A percentile compares a stretch with the other conserved stretches of the same genome.
phyloP scores from a whole-genome alignment of 257 asterid species.

The Hygrophila difformis region DNA sequence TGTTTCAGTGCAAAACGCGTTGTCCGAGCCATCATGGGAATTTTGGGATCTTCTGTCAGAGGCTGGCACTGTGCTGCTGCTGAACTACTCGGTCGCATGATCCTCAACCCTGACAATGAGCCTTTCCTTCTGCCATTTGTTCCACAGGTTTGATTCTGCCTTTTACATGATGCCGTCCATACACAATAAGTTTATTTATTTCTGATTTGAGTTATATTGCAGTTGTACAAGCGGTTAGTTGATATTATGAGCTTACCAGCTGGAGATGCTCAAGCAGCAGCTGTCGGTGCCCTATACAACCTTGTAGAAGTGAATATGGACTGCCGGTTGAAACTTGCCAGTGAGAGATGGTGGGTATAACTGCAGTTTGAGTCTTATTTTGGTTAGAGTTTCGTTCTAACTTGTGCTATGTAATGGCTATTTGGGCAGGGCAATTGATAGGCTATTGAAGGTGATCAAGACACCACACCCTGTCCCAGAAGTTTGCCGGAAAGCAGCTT shows the following conservation, averaged over 20 bases:
- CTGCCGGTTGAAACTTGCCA: slow-evolving; percentile 88
- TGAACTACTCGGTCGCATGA: slow-evolving; percentile 82
- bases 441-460: slow-evolving; percentile 75
- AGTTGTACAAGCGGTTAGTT: slow-evolving; percentile 74
- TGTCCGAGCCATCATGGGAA: slow-evolving; percentile 80
- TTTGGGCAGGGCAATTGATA: slow-evolving; percentile 76
- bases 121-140: slow-evolving; percentile 77
- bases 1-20: slow-evolving; percentile 65
- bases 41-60: slow-evolving; percentile 80
- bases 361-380: background rate
- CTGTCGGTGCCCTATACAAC: slow-evolving; percentile 87
- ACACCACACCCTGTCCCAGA: slow-evolving; percentile 89
- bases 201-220: slow-evolving; percentile 12
- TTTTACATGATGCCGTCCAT: background rate
- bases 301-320: slow-evolving; percentile 87
- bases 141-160: slow-evolving; percentile 50
- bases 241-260: slow-evolving; percentile 89
- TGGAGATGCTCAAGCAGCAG: slow-evolving; percentile 90
- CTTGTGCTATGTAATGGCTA: background rate
- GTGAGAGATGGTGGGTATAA: slow-evolving; percentile 63
- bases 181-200: too few species aligned
- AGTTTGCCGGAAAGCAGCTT: slow-evolving; percentile 85
- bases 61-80: slow-evolving; percentile 99
- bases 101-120: slow-evolving; percentile 91
- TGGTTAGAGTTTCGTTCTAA: background rate